Evolutionary conservation across 2,329 filamentous ascomycete genomes (phyloP).

Genomic region (Cordyceps cateniannulata): DNA sequence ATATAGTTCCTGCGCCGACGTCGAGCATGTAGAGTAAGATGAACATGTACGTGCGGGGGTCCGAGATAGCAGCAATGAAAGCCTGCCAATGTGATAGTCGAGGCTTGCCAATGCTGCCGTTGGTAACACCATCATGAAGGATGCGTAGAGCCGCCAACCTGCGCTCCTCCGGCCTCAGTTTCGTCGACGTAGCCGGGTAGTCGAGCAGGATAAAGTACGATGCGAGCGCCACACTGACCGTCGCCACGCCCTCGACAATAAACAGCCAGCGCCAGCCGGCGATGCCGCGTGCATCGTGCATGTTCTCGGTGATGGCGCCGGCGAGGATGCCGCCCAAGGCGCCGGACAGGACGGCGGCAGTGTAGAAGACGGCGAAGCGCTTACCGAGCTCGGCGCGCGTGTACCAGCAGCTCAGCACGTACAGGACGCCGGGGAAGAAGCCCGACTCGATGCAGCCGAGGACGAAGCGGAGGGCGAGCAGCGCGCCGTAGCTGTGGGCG

Average conservation of each 20-base stretch:
- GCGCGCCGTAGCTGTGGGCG: slow-evolving; percentile 37
- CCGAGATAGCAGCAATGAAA: slow-evolving; percentile 29
- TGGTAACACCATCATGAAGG: slow-evolving; percentile 38
- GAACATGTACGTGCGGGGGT: slow-evolving; percentile 42
- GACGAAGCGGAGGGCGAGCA: slow-evolving; percentile 41
- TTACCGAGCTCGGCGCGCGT: slow-evolving; percentile 48
- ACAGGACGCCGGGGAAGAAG: slow-evolving; percentile 50
- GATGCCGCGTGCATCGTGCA: slow-evolving; percentile 56
- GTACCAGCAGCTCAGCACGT: slow-evolving; percentile 51
- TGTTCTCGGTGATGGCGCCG: slow-evolving; percentile 48
- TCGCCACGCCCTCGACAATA: slow-evolving; percentile 58
- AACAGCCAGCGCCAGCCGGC: slow-evolving; percentile 55
- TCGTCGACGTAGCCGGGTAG: slow-evolving; percentile 54
- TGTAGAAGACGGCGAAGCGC: slow-evolving; percentile 49
- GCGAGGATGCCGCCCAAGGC: slow-evolving; percentile 52
- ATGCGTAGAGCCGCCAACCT: slow-evolving; percentile 55
- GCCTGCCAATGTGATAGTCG: slow-evolving; percentile 25
- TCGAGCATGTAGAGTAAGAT: slow-evolving; percentile 43
- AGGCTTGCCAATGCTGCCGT: slow-evolving; percentile 22
- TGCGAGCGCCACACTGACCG: slow-evolving; percentile 43
- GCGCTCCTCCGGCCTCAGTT: slow-evolving; percentile 55
- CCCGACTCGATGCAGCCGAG: slow-evolving; percentile 52
- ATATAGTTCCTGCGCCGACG: slow-evolving; percentile 39
- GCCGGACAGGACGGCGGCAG: slow-evolving; percentile 48
- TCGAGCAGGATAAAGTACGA: slow-evolving; percentile 59